These are phyloP conservation scores for Blastomyces silverae DNA, from an alignment of 2,329 filamentous ascomycete genomes.

Conservation along the genomic window DNA sequence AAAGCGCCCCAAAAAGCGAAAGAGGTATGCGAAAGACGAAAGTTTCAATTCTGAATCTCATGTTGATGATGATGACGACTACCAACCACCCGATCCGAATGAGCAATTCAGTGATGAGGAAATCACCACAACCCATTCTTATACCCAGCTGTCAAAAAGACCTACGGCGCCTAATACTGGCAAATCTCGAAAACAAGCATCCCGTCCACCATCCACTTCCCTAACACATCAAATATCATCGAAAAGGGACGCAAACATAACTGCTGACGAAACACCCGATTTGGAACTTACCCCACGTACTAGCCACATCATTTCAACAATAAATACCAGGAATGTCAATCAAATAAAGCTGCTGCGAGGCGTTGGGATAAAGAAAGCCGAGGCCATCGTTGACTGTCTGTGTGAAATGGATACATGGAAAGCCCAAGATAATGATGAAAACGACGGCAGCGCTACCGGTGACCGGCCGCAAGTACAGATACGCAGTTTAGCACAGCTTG, in stretches of 20 bases:
- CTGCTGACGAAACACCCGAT: slow-evolving; percentile 12
- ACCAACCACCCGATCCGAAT: slow-evolving; percentile 25
- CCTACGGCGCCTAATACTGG: slow-evolving; percentile 19
- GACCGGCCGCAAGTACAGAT: slow-evolving; percentile 24
- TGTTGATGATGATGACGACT: slow-evolving; percentile 30
- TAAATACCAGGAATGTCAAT: slow-evolving; percentile 42
- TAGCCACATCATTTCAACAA: slow-evolving; percentile 39
- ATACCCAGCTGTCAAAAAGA: slow-evolving; percentile 29
- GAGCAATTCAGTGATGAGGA: slow-evolving; percentile 32
- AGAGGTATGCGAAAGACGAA: slow-evolving; percentile 1
- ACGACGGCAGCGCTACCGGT: slow-evolving; percentile 19
- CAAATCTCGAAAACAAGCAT: slow-evolving; percentile 10
- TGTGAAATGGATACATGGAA: slow-evolving; percentile 35
- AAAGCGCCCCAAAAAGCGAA: neutral
- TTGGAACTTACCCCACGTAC: slow-evolving; percentile 38
- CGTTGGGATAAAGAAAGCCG: slow-evolving; percentile 44
- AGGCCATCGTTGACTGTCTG: slow-evolving; percentile 44
- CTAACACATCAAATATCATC: neutral
- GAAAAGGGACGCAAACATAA: neutral
- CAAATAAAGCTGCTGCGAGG: slow-evolving; percentile 44
- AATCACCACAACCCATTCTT: slow-evolving; percentile 22
- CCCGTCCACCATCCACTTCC: neutral
- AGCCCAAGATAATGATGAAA: slow-evolving; percentile 17
- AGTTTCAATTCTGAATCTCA: slow-evolving; percentile 8
- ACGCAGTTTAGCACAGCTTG: slow-evolving; percentile 38